A percentile compares a stretch with the other conserved stretches of the same genome.
These are phyloP conservation scores for Neofusicoccum kwambonambiense DNA, from an alignment of 2,329 filamentous ascomycete genomes.

Conservation along the genomic window DNA sequence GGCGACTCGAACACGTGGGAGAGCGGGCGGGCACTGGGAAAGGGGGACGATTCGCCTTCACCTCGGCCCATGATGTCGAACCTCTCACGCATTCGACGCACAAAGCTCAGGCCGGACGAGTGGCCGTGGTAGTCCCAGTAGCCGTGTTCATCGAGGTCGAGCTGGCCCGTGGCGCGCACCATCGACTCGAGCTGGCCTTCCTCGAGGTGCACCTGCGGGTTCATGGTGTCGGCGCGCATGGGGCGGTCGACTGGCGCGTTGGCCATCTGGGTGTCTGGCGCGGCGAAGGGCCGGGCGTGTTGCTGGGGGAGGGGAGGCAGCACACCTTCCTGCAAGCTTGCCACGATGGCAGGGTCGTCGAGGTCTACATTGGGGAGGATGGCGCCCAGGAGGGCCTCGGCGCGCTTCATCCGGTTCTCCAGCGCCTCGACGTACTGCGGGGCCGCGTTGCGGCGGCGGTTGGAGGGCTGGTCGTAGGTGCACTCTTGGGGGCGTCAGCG, in stretches of 20 bases:
- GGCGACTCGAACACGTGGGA: constrained; percentile 69
- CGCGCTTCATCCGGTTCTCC: constrained; percentile 77
- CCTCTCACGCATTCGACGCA: constrained; percentile 82
- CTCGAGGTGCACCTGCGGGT: constrained; percentile 22
- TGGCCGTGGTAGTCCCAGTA: constrained; percentile 95
- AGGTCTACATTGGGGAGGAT: constrained; percentile 82
- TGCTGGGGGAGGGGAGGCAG: constrained; percentile 40
- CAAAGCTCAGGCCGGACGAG: constrained; percentile 87
- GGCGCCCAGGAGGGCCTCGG: constrained; percentile 74
- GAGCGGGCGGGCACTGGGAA: constrained; percentile 55
- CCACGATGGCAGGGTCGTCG: constrained; percentile 79
- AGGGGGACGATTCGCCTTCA: constrained; percentile 57
- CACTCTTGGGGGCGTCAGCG: constrained; percentile 62
- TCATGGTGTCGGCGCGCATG: constrained; percentile 9
- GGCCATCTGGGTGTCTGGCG: background rate
- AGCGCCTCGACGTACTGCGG: constrained; percentile 91
- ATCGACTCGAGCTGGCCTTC: constrained; percentile 76
- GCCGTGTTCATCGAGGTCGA: constrained; percentile 88
- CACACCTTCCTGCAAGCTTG: constrained; percentile 68
- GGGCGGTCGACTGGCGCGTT: background rate
- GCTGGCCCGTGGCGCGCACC: constrained; percentile 86
- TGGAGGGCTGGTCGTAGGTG: constrained; percentile 93
- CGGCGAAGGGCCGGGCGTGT: constrained; percentile 9
- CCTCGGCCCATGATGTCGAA: constrained; percentile 74
- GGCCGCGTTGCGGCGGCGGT: constrained; percentile 83